Conservation (phyloP, 2,329 filamentous ascomycete genomes). For the Colletotrichum truncatum region DNA sequence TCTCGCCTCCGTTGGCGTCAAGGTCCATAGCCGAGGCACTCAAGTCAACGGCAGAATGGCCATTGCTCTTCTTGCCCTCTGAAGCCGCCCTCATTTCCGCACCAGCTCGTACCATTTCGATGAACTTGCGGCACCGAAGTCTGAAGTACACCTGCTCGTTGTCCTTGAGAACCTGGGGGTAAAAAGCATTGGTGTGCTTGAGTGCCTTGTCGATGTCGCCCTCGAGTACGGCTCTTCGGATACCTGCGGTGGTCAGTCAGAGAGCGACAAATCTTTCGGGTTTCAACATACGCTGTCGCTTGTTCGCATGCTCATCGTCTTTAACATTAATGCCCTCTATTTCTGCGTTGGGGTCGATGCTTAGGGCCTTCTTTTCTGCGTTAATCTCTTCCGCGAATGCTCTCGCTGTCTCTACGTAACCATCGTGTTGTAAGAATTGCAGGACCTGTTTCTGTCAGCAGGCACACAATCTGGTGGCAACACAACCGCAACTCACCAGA, state of each 20-base stretch:
- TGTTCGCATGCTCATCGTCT: slow-evolving; percentile 87
- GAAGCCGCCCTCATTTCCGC: slow-evolving; percentile 68
- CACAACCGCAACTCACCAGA: slow-evolving; percentile 63
- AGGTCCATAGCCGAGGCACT: slow-evolving; percentile 64
- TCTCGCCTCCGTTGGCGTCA: slow-evolving; percentile 58
- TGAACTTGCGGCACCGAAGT: slow-evolving; percentile 88
- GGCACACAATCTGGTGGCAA: too few relatives aligned
- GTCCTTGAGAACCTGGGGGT: slow-evolving; percentile 80
- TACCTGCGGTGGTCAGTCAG: slow-evolving; percentile 63
- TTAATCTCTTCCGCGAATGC: slow-evolving; percentile 87
- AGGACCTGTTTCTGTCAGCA: slow-evolving; percentile 57
- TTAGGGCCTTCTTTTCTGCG: slow-evolving; percentile 76
- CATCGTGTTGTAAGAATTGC: slow-evolving; percentile 93
- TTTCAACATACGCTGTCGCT: slow-evolving; percentile 78
- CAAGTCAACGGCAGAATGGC: slow-evolving; percentile 54
- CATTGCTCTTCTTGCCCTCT: slow-evolving; percentile 53
- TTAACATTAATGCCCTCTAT: slow-evolving; percentile 71
- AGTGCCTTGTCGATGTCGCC: slow-evolving; percentile 92
- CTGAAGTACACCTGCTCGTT: slow-evolving; percentile 90
- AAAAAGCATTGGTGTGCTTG: slow-evolving; percentile 81
- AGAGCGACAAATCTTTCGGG: neutral
- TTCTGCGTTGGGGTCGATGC: slow-evolving; percentile 61
- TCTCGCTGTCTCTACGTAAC: slow-evolving; percentile 91
- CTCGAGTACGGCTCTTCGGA: slow-evolving; percentile 86
- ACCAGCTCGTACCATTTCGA: slow-evolving; percentile 88